Conservation (phyloP, 2,329 filamentous ascomycete genomes). For the Phyllosticta capitalensis region DNA sequence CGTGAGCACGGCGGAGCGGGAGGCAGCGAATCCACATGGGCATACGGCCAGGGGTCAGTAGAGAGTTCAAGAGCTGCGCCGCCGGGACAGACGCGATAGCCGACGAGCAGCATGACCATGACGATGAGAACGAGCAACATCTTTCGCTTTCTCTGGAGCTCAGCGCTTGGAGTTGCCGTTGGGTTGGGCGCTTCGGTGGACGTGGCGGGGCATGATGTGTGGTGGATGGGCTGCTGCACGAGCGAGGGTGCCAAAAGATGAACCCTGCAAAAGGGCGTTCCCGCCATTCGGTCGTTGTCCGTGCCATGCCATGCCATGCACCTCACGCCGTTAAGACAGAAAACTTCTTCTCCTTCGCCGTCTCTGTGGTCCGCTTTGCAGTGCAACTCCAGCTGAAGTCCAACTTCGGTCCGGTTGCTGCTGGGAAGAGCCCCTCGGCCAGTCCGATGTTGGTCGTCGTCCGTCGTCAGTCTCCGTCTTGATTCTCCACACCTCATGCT, state of each 20-base stretch:
- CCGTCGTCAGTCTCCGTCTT: too few relatives aligned
- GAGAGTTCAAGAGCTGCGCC: too few relatives aligned
- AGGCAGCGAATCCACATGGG: neutral
- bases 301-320: neutral
- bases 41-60: neutral
- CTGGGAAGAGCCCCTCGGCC: too few relatives aligned
- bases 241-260: too few relatives aligned
- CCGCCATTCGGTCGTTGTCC: neutral
- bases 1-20: constrained; percentile 9
- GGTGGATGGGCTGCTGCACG: neutral
- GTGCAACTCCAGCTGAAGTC: neutral
- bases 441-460: too few relatives aligned
- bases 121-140: neutral
- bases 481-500: neutral
- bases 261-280: neutral
- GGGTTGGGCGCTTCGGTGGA: neutral
- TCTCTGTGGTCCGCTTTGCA: neutral
- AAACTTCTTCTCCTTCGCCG: neutral
- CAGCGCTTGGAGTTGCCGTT: neutral
- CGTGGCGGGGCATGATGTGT: neutral
- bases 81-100: neutral
- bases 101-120: neutral
- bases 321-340: neutral
- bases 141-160: too few relatives aligned
- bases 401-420: too few relatives aligned